A percentile compares a stretch with the other conserved stretches of the same genome.
Conservation (phyloP, 257 asterid genomes). For the Oldenlandia corymbosa region DNA sequence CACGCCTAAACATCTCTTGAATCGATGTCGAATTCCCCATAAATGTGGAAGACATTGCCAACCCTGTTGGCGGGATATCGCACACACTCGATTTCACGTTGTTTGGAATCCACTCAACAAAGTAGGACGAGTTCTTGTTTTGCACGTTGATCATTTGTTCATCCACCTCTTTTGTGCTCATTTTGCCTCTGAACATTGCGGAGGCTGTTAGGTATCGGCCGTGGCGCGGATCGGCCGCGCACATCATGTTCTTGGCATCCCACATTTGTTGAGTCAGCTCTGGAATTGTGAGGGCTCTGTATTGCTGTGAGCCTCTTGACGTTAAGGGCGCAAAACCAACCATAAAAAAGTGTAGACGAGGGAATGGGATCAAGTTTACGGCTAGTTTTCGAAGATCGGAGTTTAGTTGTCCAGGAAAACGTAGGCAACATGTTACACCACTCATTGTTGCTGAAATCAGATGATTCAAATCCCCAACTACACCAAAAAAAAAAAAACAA, state of each 20-base stretch:
- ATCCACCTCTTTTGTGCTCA: conserved; percentile 76
- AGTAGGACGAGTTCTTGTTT: conserved; percentile 76
- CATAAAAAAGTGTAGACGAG: conserved; percentile 72
- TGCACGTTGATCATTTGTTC: conserved; percentile 73
- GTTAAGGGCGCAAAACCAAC: conserved; percentile 71
- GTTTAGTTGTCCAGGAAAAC: conserved; percentile 70
- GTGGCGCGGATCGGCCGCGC: conserved; percentile 73
- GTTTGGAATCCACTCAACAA: conserved; percentile 75
- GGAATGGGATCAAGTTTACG: conserved; percentile 69
- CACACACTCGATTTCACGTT: conserved; percentile 77
- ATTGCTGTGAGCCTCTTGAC: conserved; percentile 65
- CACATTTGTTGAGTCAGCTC: conserved; percentile 79
- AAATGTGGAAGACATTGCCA: conserved; percentile 70
- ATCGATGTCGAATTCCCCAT: conserved; percentile 71
- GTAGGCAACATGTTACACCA: conserved; percentile 69
- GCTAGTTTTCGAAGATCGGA: conserved; percentile 71
- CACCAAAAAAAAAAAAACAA: conserved; percentile 1
- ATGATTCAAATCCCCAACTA: conserved; percentile 79
- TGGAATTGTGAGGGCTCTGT: conserved; percentile 63
- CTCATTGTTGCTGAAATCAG: conserved; percentile 71
- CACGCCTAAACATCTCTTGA: conserved; percentile 68
- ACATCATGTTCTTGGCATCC: conserved; percentile 80
- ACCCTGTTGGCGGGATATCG: conserved; percentile 64
- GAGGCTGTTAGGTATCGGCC: conserved; percentile 77
- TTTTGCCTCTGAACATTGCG: conserved; percentile 68